Percentiles rank a stretch among this genome's conserved stretches.
These are phyloP conservation scores for Tricholoma sp. DNA, from an alignment of 768 basidiomycete species.

Conservation along the genomic window DNA sequence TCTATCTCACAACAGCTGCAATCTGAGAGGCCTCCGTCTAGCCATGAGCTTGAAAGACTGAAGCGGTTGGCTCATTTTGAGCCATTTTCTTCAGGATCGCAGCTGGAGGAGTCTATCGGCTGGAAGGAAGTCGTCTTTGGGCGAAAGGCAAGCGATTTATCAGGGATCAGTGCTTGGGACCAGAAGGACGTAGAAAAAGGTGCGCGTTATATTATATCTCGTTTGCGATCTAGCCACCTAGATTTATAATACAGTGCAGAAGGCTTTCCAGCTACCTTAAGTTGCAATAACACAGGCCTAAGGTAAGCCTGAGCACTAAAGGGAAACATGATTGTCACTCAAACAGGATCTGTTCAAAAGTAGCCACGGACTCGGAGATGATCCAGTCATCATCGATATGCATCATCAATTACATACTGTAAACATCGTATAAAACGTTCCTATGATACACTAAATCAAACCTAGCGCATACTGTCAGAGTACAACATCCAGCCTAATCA, in stretches of 20 bases:
- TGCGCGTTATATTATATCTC: conserved; percentile 16
- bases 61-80: conserved; percentile 44
- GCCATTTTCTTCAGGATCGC: conserved; percentile 1
- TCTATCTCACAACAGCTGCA: conserved; percentile 51
- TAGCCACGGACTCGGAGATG: no score
- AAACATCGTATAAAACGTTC: no score
- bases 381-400: no score
- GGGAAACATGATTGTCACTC: no score
- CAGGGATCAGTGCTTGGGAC: conserved; percentile 31
- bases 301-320: neutral
- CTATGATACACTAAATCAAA: neutral
- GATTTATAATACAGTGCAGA: neutral
- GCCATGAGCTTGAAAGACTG: conserved; percentile 49
- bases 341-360: no score
- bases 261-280: neutral
- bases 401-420: no score
- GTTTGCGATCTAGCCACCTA: neutral
- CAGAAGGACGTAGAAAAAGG: conserved; percentile 33
- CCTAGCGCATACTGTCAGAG: no score
- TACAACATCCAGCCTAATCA: no score
- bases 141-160: conserved; percentile 20
- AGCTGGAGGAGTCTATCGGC: conserved; percentile 22
- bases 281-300: neutral
- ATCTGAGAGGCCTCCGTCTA: conserved; percentile 37
- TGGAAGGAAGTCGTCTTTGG: conserved; percentile 54